phyloP scores from a whole-genome alignment of 257 asterid species.

The Ocimum tenuiflorum region DNA sequence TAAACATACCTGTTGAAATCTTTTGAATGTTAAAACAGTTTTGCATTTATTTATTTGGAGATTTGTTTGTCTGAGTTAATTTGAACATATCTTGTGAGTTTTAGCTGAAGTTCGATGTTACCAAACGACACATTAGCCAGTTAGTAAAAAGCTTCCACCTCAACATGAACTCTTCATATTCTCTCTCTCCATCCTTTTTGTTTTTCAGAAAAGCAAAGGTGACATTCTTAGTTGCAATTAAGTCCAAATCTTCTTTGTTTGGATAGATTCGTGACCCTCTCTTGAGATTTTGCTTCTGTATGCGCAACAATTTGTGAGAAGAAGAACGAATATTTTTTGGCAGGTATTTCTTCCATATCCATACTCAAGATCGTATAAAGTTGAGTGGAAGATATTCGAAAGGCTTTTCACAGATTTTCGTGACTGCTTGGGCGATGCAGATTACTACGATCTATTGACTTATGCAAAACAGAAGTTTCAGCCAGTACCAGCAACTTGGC shows the following conservation, averaged over 20 bases:
- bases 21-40: neutral
- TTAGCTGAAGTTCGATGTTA: neutral
- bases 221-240: neutral
- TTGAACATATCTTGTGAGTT: neutral
- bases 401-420: conserved; percentile 64
- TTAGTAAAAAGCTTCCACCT: neutral
- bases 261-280: neutral
- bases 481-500: conserved; percentile 60
- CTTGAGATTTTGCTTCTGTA: neutral
- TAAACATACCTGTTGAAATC: neutral
- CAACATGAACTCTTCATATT: neutral
- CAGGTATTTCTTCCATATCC: conserved; percentile 62
- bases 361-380: conserved; percentile 57
- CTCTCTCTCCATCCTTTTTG: too few species aligned
- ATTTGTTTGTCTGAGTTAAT: neutral
- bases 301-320: too few species aligned
- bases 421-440: conserved; percentile 48
- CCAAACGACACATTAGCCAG: neutral
- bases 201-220: neutral
- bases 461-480: conserved; percentile 61
- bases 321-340: neutral
- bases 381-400: conserved; percentile 66
- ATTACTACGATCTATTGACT: conserved; percentile 50
- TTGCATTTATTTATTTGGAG: neutral
- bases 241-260: too few species aligned